A percentile compares a stretch with the other conserved stretches of the same genome.
These are phyloP conservation scores for Prunus yedoensis DNA, from an alignment of 331 rosid genomes.

Conservation along the genomic window DNA sequence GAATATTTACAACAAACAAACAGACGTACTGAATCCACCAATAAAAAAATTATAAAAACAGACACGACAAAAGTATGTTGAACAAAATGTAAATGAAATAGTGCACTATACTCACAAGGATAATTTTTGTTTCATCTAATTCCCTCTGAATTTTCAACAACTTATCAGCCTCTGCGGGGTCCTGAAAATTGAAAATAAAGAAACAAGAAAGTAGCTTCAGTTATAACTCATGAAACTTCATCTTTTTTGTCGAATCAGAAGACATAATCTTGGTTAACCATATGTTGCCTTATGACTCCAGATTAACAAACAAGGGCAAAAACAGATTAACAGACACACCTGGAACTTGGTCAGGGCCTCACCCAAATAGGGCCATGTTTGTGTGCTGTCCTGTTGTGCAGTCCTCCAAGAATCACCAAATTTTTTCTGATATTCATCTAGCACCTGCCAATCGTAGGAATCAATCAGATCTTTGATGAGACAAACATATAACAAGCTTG, in stretches of 20 bases:
- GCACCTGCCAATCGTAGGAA: conserved; percentile 32
- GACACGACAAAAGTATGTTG: not conserved
- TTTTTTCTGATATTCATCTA: conserved; percentile 55
- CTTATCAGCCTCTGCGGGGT: conserved; percentile 98
- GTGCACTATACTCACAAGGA: conserved; percentile 64
- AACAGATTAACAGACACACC: conserved; percentile 42
- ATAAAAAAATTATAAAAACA: conserved; percentile 8
- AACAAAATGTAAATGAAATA: not conserved
- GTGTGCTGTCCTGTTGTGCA: conserved; percentile 45
- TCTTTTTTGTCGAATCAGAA: not conserved
- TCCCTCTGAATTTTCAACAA: conserved; percentile 92
- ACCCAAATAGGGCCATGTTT: conserved; percentile 85
- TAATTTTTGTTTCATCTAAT: conserved; percentile 97
- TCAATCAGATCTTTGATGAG: conserved; percentile 5
- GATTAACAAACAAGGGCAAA: not conserved
- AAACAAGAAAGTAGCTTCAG: conserved; percentile 2
- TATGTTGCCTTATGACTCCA: conserved; percentile 10
- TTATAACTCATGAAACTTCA: conserved; percentile 1
- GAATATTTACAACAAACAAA: not conserved
- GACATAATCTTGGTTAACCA: not conserved
- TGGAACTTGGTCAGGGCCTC: conserved; percentile 77
- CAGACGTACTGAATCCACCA: conserved; percentile 5
- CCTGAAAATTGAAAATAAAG: conserved; percentile 44
- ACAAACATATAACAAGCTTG: not conserved
- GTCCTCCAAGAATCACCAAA: conserved; percentile 61